These are phyloP conservation scores for Pulveroboletus ravenelii DNA, from an alignment of 768 basidiomycete species.

Conservation along the genomic window DNA sequence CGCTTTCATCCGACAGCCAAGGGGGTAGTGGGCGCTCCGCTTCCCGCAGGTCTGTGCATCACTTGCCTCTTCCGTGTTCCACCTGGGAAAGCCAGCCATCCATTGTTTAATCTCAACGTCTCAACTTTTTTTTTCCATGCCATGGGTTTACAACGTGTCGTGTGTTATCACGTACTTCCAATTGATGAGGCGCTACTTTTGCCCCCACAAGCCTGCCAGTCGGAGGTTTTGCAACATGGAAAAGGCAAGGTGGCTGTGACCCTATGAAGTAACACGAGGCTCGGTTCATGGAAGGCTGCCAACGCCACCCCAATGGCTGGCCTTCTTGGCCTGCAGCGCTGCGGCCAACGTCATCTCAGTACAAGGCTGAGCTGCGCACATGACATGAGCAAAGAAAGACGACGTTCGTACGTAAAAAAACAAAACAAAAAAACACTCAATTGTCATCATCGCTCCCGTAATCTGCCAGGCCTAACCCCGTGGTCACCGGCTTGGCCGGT, in stretches of 20 bases:
- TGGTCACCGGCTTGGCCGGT: slow-evolving; percentile 28
- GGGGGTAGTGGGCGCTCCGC: slow-evolving; percentile 15
- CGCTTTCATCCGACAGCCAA: slow-evolving; percentile 16
- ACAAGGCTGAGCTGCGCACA: neutral
- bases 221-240: neutral
- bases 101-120: neutral
- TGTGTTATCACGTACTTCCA: slow-evolving; percentile 13
- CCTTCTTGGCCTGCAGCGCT: neutral
- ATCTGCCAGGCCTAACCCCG: slow-evolving; percentile 60
- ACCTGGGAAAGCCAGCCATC: neutral
- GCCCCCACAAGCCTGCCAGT: neutral
- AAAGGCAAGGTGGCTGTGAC: slow-evolving; percentile 19
- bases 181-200: slow-evolving; percentile 4
- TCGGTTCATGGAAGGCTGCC: slow-evolving; percentile 16
- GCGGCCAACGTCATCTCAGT: neutral
- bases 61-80: neutral
- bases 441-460: slow-evolving; percentile 78
- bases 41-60: neutral
- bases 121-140: neutral
- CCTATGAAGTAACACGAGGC: slow-evolving; percentile 22
- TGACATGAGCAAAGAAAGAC: slow-evolving; percentile 4
- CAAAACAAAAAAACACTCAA: neutral
- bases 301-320: slow-evolving; percentile 3
- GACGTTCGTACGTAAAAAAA: neutral
- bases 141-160: slow-evolving; percentile 23